Evolutionary conservation across 2,329 filamentous ascomycete species (phyloP).

Genomic region (Cladosporium sp.): DNA sequence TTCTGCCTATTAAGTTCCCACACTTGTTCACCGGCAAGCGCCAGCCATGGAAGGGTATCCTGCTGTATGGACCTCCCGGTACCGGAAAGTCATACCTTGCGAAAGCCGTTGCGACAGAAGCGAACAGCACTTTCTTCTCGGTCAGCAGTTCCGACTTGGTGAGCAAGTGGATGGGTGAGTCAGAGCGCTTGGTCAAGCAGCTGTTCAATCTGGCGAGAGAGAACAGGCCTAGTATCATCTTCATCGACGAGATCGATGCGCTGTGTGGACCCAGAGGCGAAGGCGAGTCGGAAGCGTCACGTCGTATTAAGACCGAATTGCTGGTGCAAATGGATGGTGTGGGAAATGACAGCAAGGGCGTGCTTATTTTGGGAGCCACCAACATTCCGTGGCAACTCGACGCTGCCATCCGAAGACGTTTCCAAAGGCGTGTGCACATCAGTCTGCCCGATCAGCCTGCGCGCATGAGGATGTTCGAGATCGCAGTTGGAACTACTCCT

Average conservation of each 20-base stretch:
- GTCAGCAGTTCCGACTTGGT: constrained; percentile 96
- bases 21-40: constrained; percentile 94
- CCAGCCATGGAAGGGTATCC: constrained; percentile 96
- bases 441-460: constrained; percentile 84
- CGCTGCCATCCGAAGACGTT: constrained; percentile 89
- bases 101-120: constrained; percentile 96
- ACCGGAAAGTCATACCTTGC: constrained; percentile 98
- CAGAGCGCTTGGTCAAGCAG: constrained; percentile 97
- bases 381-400: constrained; percentile 99
- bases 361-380: constrained; percentile 91
- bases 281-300: constrained; percentile 94
- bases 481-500: constrained; percentile 89
- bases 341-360: constrained; percentile 89
- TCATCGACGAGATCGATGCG: constrained; percentile 97
- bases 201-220: constrained; percentile 97
- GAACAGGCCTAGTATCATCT: constrained; percentile 97
- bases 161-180: constrained; percentile 99
- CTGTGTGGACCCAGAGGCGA: constrained; percentile 90
- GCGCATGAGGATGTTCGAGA: constrained; percentile 91
- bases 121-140: constrained; percentile 98
- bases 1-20: constrained; percentile 97
- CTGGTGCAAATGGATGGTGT: constrained; percentile 99
- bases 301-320: constrained; percentile 97
- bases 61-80: constrained; percentile 92
- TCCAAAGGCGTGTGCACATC: constrained; percentile 95